Evolutionary conservation across 768 basidiomycete species (phyloP).

Genomic region (Antrodiella citrinella): DNA sequence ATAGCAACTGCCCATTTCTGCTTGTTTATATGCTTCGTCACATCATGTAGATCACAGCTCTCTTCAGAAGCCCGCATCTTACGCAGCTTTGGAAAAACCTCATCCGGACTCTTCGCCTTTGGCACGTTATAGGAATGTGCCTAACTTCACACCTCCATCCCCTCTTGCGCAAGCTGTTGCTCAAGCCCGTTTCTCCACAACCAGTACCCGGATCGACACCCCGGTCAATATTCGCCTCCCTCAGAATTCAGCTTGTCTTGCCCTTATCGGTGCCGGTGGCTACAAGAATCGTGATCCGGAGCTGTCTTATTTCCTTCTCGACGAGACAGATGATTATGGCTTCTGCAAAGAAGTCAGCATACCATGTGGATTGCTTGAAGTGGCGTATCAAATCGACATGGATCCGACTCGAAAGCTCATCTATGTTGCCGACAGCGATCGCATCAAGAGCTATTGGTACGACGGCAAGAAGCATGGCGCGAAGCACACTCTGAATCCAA

Average conservation of each 20-base stretch:
- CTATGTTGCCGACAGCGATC: constrained; percentile 26
- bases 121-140: background rate
- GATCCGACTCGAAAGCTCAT: constrained; percentile 30
- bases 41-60: background rate
- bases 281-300: constrained; percentile 28
- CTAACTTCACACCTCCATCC: background rate
- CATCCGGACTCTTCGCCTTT: background rate
- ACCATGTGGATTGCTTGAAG: constrained; percentile 16
- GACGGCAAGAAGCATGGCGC: background rate
- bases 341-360: constrained; percentile 1
- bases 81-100: background rate
- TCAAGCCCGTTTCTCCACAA: constrained; percentile 30
- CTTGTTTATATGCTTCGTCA: background rate
- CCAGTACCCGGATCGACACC: constrained; percentile 10
- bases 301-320: constrained; percentile 20
- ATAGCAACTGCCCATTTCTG: background rate
- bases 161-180: constrained; percentile 23
- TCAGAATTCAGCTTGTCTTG: constrained; percentile 18
- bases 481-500: constrained; percentile 25
- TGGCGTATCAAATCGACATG: constrained; percentile 16
- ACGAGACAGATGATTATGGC: constrained; percentile 4
- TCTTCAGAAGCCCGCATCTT: background rate
- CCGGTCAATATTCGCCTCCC: constrained; percentile 8
- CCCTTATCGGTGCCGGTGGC: constrained; percentile 19
- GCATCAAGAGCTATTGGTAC: constrained; percentile 29